These are phyloP conservation scores for Austroboletus eburneus DNA, from an alignment of 768 basidiomycete genomes.

Conservation along the genomic window DNA sequence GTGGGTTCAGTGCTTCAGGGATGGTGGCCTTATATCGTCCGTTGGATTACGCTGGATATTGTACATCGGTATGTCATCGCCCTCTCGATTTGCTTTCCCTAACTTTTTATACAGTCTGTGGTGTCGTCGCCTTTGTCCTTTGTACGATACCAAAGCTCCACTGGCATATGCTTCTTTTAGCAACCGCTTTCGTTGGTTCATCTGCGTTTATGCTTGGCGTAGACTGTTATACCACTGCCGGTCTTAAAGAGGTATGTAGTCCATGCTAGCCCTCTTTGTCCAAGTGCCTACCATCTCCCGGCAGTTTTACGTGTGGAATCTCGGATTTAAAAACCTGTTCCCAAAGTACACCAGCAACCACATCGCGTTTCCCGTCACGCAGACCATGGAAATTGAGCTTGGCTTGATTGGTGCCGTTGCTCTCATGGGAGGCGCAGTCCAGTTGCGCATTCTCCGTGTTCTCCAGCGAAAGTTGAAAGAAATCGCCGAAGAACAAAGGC, in stretches of 20 bases:
- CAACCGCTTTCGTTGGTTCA: slow-evolving; percentile 88
- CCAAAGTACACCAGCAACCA: slow-evolving; percentile 64
- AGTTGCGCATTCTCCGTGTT: slow-evolving; percentile 78
- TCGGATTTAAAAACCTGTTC: slow-evolving; percentile 81
- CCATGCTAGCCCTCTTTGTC: not conserved
- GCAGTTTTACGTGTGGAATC: slow-evolving; percentile 94
- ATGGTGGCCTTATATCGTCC: slow-evolving; percentile 75
- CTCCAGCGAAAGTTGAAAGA: slow-evolving; percentile 77
- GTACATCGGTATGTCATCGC: slow-evolving; percentile 60
- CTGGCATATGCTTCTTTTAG: slow-evolving; percentile 80
- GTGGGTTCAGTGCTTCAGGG: slow-evolving; percentile 81
- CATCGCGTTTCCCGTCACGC: slow-evolving; percentile 78
- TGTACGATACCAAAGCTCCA: slow-evolving; percentile 85
- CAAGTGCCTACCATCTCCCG: slow-evolving; percentile 11
- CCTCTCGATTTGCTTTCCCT: slow-evolving; percentile 11
- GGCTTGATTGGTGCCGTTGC: slow-evolving; percentile 82
- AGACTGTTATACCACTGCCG: slow-evolving; percentile 89
- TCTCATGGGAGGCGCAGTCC: slow-evolving; percentile 85
- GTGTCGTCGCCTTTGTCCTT: slow-evolving; percentile 73
- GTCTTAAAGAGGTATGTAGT: slow-evolving; percentile 78
- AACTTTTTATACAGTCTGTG: slow-evolving; percentile 46
- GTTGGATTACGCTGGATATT: slow-evolving; percentile 87
- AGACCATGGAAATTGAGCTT: slow-evolving; percentile 91
- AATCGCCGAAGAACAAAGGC: slow-evolving; percentile 69
- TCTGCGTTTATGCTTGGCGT: slow-evolving; percentile 89